Percentiles rank a stretch among this genome's conserved stretches.
These are phyloP conservation scores for Zymoseptoria brevis DNA, from an alignment of 2,329 filamentous ascomycete genomes.

Conservation along the genomic window DNA sequence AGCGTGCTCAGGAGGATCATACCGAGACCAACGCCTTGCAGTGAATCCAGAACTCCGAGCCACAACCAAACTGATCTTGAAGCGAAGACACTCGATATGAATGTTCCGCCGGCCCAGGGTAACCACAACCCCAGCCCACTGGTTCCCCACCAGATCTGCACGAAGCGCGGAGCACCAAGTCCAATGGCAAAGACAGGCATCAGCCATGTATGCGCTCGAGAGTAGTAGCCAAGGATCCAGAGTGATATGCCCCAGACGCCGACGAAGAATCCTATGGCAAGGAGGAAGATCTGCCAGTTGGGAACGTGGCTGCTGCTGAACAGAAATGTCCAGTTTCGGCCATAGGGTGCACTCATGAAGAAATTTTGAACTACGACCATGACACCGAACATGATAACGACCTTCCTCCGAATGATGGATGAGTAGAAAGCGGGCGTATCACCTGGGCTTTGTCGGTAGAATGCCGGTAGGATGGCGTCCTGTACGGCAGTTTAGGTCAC, in stretches of 20 bases:
- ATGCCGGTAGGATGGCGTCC: conserved; percentile 55
- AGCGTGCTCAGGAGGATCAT: conserved; percentile 57
- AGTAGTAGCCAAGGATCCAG: conserved; percentile 44
- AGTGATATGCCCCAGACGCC: conserved; percentile 48
- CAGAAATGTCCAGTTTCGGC: conserved; percentile 57
- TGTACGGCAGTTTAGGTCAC: no score
- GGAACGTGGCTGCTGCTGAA: conserved; percentile 49
- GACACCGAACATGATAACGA: conserved; percentile 58
- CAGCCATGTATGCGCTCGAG: conserved; percentile 55
- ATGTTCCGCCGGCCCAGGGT: conserved; percentile 48
- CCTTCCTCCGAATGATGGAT: conserved; percentile 52
- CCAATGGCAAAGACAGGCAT: conserved; percentile 58
- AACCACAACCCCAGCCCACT: conserved; percentile 52
- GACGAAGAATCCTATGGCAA: conserved; percentile 48
- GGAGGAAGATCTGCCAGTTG: conserved; percentile 47
- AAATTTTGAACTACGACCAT: conserved; percentile 58
- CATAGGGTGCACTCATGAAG: conserved; percentile 57
- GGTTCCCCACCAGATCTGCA: conserved; percentile 58
- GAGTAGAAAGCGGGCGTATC: conserved; percentile 57
- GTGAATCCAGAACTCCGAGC: conserved; percentile 55
- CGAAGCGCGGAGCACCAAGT: conserved; percentile 56
- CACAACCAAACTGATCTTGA: conserved; percentile 56
- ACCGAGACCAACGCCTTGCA: conserved; percentile 58
- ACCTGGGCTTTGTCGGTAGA: conserved; percentile 55
- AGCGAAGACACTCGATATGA: conserved; percentile 45